Evolutionary conservation across 768 basidiomycete species (phyloP), one percentile per base, ranked within the genome.

Genomic region (Rhodocollybia butyracea): DNA sequence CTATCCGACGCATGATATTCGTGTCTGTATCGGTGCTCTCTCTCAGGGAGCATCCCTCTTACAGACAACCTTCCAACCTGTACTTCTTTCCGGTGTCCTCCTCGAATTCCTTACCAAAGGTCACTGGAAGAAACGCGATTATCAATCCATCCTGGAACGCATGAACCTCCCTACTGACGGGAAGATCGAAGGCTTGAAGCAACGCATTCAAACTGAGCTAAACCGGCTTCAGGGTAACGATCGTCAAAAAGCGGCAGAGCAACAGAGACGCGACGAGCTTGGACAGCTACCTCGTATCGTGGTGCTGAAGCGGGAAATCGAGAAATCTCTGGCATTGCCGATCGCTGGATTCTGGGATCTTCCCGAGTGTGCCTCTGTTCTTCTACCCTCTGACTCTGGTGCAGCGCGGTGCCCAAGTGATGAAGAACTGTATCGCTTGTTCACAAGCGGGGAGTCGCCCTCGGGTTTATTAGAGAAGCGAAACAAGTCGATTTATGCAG

Each of bases 281-380:
- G 78, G 78, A 2, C 77, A 77, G 56, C 60, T 81, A 19, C 72
- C 75, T 2, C 67, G 73, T 10, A 68, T 81, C 5, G 76, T 77
- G 7, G 67, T 75, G 1, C 58, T 81, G 42, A 76, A 77, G 67
- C 70, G 64, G 51, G 76, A 79, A 59, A 59, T 81, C 11, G 76
- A 76, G 57, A 66, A 70, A 11, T 69, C 78, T 19, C 54, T 80
- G 12, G 77, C 78, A 1, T 61, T 81, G 19, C 80, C 80, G 5
- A 60, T 77, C 24, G 71, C 78, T 30, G 79, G 79, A 8, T 77
- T 73, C 55, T 79, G 78, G 77, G 76, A 78, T 58, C 64, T 80
- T 15, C 64, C 69, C 1, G 73, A 77, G 57, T 76, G 77, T 52
- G 70, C 67, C 15, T 57, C 65, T 4, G 60, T 66, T 11, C 60